Percentiles rank a stretch among this genome's conserved stretches.
Conservation (phyloP, 169 alveolate species). For the Cryptosporidium felis region DNA sequence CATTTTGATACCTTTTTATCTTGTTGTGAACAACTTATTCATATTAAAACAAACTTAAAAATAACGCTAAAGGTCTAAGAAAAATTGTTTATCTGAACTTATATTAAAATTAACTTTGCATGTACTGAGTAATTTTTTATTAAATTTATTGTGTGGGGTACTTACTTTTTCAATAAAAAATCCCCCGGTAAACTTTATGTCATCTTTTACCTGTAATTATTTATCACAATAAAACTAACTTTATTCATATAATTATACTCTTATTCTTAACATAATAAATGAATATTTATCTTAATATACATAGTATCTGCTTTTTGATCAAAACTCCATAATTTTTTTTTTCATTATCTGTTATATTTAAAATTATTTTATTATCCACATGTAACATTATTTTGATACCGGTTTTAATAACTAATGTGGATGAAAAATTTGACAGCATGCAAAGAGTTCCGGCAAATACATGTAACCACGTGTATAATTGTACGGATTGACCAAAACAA, state of each 20-base stretch:
- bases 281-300: neutral
- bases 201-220: neutral
- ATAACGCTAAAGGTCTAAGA: no score
- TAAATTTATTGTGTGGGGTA: constrained; percentile 62
- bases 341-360: neutral
- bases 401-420: constrained; percentile 53
- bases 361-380: neutral
- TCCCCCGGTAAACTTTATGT: constrained; percentile 34
- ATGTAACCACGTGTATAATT: constrained; percentile 60
- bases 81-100: no score
- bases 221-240: neutral
- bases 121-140: no score
- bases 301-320: neutral
- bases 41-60: no score
- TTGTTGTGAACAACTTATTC: no score
- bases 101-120: no score
- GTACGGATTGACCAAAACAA: no score
- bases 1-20: constrained; percentile 1
- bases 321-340: neutral
- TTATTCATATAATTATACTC: neutral
- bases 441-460: constrained; percentile 2
- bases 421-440: neutral
- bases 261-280: no score
- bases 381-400: constrained; percentile 9
- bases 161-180: neutral